Conservation (phyloP, 2,329 filamentous ascomycete genomes). For the Trichophyton rubrum region DNA sequence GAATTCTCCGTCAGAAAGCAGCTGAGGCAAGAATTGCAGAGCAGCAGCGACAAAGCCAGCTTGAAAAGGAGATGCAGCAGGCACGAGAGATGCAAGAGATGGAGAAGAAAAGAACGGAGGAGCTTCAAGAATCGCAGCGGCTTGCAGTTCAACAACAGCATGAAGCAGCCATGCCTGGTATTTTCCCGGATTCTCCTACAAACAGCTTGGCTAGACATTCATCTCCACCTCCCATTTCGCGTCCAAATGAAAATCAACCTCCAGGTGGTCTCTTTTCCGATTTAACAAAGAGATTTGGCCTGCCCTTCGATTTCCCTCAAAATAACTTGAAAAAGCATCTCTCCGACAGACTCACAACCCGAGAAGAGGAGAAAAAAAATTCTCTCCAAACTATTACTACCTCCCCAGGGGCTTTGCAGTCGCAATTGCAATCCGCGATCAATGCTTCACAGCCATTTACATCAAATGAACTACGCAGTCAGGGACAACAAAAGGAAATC, state of each 20-base stretch:
- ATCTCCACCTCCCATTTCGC: not conserved
- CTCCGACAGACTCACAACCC: not conserved
- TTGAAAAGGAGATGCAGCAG: constrained; percentile 58
- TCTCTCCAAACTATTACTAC: constrained; percentile 21
- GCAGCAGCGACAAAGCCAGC: constrained; percentile 55
- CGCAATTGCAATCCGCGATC: constrained; percentile 59
- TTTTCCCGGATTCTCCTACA: constrained; percentile 56
- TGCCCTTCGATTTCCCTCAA: constrained; percentile 23
- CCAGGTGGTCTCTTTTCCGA: constrained; percentile 49
- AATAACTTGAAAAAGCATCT: constrained; percentile 9
- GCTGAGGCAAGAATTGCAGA: constrained; percentile 81
- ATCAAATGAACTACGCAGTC: constrained; percentile 58
- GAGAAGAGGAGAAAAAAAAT: not conserved
- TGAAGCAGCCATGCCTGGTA: constrained; percentile 53
- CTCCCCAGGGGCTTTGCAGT: constrained; percentile 32
- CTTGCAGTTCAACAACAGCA: constrained; percentile 17
- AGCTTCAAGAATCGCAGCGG: constrained; percentile 22
- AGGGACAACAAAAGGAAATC: constrained; percentile 58
- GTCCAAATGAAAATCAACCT: constrained; percentile 12
- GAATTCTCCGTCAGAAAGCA: constrained; percentile 77
- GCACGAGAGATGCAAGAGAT: constrained; percentile 44
- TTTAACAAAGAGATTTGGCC: constrained; percentile 54
- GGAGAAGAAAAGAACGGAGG: constrained; percentile 36
- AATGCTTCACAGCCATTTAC: constrained; percentile 65
- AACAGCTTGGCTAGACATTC: not conserved